A percentile compares a stretch with the other conserved stretches of the same genome.
Evolutionary conservation across 352 stramenopile genomes (phyloP).

Genomic region (Pythium dissimile): DNA sequence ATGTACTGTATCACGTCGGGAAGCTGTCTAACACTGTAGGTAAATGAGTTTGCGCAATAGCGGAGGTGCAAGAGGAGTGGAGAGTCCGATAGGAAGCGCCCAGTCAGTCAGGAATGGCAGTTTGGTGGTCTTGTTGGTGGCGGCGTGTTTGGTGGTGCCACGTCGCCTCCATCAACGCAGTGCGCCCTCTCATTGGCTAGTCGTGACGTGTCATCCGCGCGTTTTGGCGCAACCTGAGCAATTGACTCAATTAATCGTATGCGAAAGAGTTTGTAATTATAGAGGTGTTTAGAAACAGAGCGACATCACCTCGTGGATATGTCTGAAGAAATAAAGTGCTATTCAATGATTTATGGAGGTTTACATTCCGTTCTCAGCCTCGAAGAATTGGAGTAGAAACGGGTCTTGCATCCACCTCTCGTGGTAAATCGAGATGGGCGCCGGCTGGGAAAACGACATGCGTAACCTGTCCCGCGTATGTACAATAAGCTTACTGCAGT

Average conservation of each 20-base stretch:
- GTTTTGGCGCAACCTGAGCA: slow-evolving; percentile 4
- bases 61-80: not conserved
- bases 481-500: not conserved
- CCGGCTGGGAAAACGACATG: slow-evolving; percentile 5
- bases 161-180: slow-evolving; percentile 17
- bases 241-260: not conserved
- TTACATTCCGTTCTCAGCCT: slow-evolving; percentile 15
- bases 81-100: too few relatives aligned
- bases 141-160: slow-evolving; percentile 23
- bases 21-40: too few relatives aligned
- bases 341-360: slow-evolving; percentile 1
- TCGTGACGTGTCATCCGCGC: slow-evolving; percentile 22
- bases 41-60: slow-evolving; percentile 3
- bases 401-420: not conserved
- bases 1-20: too few relatives aligned
- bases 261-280: not conserved
- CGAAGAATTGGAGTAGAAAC: not conserved
- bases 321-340: not conserved
- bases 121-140: not conserved
- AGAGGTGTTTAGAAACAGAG: not conserved
- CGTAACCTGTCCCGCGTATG: not conserved
- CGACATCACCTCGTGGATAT: too few relatives aligned
- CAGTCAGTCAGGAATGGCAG: too few relatives aligned
- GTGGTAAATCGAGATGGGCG: not conserved
- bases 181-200: slow-evolving; percentile 20